A percentile compares a stretch with the other conserved stretches of the same genome.
These are phyloP conservation scores for Trypanosoma theileri DNA, from an alignment of 208 protist species.

Conservation along the genomic window DNA sequence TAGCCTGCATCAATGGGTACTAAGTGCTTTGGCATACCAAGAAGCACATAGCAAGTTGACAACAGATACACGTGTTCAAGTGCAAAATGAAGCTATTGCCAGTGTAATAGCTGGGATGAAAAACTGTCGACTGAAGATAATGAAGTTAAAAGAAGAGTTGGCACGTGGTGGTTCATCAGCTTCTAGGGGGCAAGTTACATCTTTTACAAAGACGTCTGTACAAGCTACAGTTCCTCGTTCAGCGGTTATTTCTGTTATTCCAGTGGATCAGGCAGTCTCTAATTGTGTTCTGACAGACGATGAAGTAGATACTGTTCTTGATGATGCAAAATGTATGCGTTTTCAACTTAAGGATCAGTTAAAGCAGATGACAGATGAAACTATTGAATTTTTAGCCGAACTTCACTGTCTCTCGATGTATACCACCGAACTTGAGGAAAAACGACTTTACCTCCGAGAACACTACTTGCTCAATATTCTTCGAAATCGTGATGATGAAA, in stretches of 20 bases:
- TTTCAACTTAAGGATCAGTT: constrained; percentile 43
- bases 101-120: constrained; percentile 60
- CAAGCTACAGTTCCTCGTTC: constrained; percentile 48
- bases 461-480: constrained; percentile 35
- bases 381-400: constrained; percentile 35
- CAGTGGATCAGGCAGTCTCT: constrained; percentile 37
- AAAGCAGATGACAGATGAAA: constrained; percentile 22
- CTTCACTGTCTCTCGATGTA: constrained; percentile 52
- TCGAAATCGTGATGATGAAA: constrained; percentile 8
- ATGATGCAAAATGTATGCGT: constrained; percentile 31
- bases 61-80: constrained; percentile 57
- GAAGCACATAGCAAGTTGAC: constrained; percentile 55
- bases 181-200: constrained; percentile 50
- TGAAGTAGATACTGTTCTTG: constrained; percentile 36
- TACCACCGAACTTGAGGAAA: constrained; percentile 52
- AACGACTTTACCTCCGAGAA: constrained; percentile 51
- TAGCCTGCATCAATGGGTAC: constrained; percentile 59
- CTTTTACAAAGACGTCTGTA: constrained; percentile 59
- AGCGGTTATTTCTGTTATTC: constrained; percentile 52
- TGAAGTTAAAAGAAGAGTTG: constrained; percentile 64
- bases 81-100: constrained; percentile 60
- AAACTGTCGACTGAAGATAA: constrained; percentile 57
- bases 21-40: constrained; percentile 61
- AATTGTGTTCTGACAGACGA: constrained; percentile 64
- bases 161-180: constrained; percentile 15